Evolutionary conservation across 305 asterid genomes (phyloP).

Genomic region (Andrographis paniculata): DNA sequence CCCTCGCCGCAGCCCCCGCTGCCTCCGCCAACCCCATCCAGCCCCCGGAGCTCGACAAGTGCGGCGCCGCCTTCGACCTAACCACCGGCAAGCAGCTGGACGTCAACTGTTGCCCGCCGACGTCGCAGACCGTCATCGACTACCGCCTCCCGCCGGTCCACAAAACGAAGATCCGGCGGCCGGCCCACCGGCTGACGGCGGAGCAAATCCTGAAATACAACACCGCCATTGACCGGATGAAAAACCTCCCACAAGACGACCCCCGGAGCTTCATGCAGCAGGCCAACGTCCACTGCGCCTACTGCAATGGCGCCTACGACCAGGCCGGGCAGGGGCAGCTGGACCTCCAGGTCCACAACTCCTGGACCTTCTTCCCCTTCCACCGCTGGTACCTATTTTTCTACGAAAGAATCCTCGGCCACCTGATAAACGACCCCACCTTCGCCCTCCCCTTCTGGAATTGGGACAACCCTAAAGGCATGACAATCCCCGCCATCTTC

Average conservation of each 20-base stretch:
- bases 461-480: conserved; percentile 52
- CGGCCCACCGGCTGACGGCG: conserved; percentile 18
- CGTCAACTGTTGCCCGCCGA: conserved; percentile 53
- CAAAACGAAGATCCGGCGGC: conserved; percentile 11
- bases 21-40: conserved; percentile 35
- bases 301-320: conserved; percentile 31
- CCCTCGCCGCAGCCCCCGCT: conserved; percentile 24
- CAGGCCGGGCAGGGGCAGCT: conserved; percentile 14
- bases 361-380: conserved; percentile 42
- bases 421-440: conserved; percentile 26
- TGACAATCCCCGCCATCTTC: conserved; percentile 34
- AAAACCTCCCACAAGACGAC: conserved; percentile 23
- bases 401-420: conserved; percentile 33
- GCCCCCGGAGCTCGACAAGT: conserved; percentile 38
- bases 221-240: conserved; percentile 28
- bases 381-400: conserved; percentile 42
- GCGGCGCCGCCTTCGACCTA: conserved; percentile 27
- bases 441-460: conserved; percentile 43
- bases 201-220: conserved; percentile 22
- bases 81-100: conserved; percentile 7
- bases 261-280: conserved; percentile 33
- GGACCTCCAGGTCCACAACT: conserved; percentile 28
- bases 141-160: conserved; percentile 29
- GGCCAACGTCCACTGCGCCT: conserved; percentile 43
- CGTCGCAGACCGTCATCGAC: conserved; percentile 22